Base-by-base conservation (phyloP, 768 basidiomycete species). In the Chalciporus pseudorubinellus region DNA sequence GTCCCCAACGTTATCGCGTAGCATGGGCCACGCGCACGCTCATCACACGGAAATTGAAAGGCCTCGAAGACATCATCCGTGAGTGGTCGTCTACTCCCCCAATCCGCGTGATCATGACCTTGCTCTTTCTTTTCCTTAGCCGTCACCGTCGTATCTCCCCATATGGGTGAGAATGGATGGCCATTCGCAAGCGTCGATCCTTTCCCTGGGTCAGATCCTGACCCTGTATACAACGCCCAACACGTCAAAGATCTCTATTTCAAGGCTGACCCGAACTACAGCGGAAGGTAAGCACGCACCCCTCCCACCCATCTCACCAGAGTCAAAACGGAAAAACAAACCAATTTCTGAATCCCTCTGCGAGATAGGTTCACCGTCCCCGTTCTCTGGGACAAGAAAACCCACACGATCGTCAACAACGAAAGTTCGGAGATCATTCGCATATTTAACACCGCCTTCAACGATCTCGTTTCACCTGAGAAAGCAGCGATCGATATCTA, bases 401-500 rank as follows among this genome's bases (percentile, higher is more conserved):
- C 66, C 39, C 72, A 85, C 40, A 88, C 87, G 36, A 88, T 98
- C 58, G 97, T 99, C 51, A 98, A 93, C 75, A 98, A 98, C 67
- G 95, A 99, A 66, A 87, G 85, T 57, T 84, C 89, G 3, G 95
- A 98, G 72, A 94, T 98, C 65, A 92, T 98, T 63, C 85, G 95
- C 50, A 89, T 95, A 8, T 81, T 98, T 73, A 98, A 99, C 71
- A 77, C 78, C 7, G 85, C 80, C 2, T 95, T 95, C 74, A 85
- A 97, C 66, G 74, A 84, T 19, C 59, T 87, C 18, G 51, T 97
- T 7, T 77, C 89, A 4, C 67, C 75, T 1, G 85, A 88, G 5
- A 81, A 84, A 54, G 84, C 82, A 3, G 68, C 73, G 18, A 59
- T 88, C 42, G 85, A 95, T 62, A 75, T 89, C 42, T 98, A 97